Conservation (phyloP, 495 filamentous ascomycete species). For the Bacidia rubella region DNA sequence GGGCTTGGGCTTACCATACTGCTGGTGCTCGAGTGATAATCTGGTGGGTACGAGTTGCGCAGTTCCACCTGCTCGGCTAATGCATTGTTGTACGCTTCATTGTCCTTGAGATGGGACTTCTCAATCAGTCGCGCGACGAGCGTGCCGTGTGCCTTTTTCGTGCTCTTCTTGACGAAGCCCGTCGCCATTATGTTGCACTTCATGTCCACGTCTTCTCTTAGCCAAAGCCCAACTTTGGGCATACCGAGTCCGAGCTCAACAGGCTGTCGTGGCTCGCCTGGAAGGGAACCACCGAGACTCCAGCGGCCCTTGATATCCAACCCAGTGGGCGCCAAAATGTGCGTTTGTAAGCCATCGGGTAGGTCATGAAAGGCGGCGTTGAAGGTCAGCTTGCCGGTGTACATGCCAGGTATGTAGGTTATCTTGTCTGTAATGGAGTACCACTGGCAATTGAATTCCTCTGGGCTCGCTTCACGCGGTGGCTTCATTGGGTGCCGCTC, state of each 20-base stretch:
- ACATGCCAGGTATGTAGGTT: conserved; percentile 51
- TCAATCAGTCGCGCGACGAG: conserved; percentile 52
- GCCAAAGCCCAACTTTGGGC: conserved; percentile 52
- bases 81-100: conserved; percentile 12
- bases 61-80: conserved; percentile 9
- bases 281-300: conserved; percentile 45
- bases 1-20: neutral
- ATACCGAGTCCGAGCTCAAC: conserved; percentile 46
- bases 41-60: conserved; percentile 5
- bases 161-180: conserved; percentile 58
- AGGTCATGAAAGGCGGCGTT: conserved; percentile 62
- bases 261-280: conserved; percentile 45
- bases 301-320: conserved; percentile 59
- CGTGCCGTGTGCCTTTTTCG: conserved; percentile 53
- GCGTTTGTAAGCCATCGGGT: conserved; percentile 55
- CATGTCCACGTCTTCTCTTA: conserved; percentile 67
- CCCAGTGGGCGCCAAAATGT: conserved; percentile 56
- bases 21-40: conserved; percentile 1
- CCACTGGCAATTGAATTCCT: conserved; percentile 58
- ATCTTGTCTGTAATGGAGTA: conserved; percentile 53
- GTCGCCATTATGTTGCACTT: conserved; percentile 61
- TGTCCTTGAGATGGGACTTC: conserved; percentile 34
- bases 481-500: conserved; percentile 49
- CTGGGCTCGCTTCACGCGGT: conserved; percentile 44
- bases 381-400: conserved; percentile 55